Evolutionary conservation across 2,329 filamentous ascomycete species (phyloP).

Genomic region (Neofusicoccum laricinum): DNA sequence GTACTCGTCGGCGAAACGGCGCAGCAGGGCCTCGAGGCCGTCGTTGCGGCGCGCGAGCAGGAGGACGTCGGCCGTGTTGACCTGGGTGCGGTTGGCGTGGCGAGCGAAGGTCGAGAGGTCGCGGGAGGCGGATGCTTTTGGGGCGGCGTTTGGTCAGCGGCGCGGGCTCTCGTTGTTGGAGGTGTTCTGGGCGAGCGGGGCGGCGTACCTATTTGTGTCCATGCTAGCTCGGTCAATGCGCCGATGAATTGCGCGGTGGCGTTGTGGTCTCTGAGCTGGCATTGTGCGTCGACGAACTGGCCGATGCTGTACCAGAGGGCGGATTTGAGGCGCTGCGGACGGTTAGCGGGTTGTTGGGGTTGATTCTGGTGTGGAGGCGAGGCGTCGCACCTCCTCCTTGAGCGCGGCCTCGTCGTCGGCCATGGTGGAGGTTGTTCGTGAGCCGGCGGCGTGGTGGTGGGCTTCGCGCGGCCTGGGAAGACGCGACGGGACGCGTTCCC

Average conservation of each 20-base stretch:
- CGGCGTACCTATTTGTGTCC: slow-evolving; percentile 78
- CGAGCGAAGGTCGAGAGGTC: slow-evolving; percentile 61
- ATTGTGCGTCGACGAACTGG: slow-evolving; percentile 79
- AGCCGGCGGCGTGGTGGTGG: neutral
- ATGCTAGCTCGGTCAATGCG: slow-evolving; percentile 72
- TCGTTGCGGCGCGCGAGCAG: slow-evolving; percentile 84
- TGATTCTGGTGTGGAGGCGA: neutral
- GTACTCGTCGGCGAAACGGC: slow-evolving; percentile 60
- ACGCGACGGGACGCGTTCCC: slow-evolving; percentile 10
- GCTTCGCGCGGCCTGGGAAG: neutral
- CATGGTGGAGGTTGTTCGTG: neutral
- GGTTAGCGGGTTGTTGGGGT: neutral
- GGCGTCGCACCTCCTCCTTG: slow-evolving; percentile 30
- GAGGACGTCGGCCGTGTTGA: slow-evolving; percentile 84
- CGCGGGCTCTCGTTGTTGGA: too few relatives aligned
- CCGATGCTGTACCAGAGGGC: slow-evolving; percentile 42
- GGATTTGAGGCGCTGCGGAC: slow-evolving; percentile 46
- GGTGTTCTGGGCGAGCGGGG: too few relatives aligned
- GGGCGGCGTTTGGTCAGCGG: neutral
- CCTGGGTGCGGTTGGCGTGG: slow-evolving; percentile 76
- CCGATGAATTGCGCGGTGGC: slow-evolving; percentile 91
- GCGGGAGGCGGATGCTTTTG: slow-evolving; percentile 39
- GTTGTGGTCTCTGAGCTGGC: slow-evolving; percentile 69
- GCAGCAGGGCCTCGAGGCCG: slow-evolving; percentile 73
- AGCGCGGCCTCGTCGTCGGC: slow-evolving; percentile 23